Conservation (phyloP, 2,329 filamentous ascomycete species). For the Calycina marina region DNA sequence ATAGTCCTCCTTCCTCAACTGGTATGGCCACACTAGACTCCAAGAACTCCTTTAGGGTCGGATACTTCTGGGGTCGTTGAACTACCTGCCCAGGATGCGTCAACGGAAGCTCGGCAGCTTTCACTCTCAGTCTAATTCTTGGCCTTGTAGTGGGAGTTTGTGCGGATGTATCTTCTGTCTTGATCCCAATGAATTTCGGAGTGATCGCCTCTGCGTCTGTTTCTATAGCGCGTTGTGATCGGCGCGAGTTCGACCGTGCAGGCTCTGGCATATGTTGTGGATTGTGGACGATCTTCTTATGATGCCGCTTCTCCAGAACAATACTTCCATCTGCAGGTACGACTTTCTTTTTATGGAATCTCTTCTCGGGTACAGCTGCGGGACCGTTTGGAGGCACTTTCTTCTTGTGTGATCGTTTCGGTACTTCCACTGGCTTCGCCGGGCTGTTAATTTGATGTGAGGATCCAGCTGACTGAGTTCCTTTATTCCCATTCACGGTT, state of each 20-base stretch:
- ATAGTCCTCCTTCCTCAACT: constrained; percentile 40
- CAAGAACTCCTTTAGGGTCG: constrained; percentile 44
- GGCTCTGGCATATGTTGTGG: constrained; percentile 11
- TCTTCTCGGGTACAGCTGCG: constrained; percentile 13
- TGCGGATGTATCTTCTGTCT: constrained; percentile 10
- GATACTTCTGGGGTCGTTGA: constrained; percentile 34
- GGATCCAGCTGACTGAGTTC: constrained; percentile 8
- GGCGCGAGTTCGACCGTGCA: constrained; percentile 11
- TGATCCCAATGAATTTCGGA: constrained; percentile 4
- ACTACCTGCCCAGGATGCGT: constrained; percentile 44
- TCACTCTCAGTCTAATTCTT: constrained; percentile 35
- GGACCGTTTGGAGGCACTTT: constrained; percentile 15
- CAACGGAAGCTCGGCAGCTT: constrained; percentile 36
- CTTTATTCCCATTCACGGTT: constrained; percentile 13
- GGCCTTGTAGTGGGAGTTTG: constrained; percentile 21
- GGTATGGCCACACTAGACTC: constrained; percentile 33
- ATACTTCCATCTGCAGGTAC: too few relatives aligned
- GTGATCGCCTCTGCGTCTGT: constrained; percentile 9
- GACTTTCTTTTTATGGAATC: constrained; percentile 13
- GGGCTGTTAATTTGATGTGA: constrained; percentile 12
- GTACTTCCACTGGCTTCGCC: constrained; percentile 14
- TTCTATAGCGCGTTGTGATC: constrained; percentile 14
- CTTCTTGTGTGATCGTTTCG: constrained; percentile 18
- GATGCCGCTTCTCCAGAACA: too few relatives aligned
- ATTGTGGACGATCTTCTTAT: too few relatives aligned